A percentile compares a stretch with the other conserved stretches of the same genome.
phyloP scores from a whole-genome alignment of 345 rosid species.

The Sisymbrium altissimum region DNA sequence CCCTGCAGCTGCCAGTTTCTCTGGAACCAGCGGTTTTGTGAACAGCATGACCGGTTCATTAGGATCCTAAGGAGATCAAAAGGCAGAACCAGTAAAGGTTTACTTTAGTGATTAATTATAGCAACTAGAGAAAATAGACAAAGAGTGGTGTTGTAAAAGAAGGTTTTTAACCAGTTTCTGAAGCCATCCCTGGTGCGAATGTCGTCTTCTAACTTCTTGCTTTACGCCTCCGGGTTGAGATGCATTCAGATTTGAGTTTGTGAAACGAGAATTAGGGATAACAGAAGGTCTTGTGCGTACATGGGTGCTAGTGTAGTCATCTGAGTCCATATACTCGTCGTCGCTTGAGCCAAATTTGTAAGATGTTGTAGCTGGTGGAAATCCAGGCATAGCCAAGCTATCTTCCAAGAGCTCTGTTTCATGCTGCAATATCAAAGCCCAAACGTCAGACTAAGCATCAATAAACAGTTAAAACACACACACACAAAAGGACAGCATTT shows the following conservation, averaged over 20 bases:
- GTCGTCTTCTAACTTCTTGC: constrained; percentile 74
- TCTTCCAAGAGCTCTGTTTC: constrained; percentile 87
- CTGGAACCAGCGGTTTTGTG: constrained; percentile 86
- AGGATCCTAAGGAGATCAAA: constrained; percentile 58
- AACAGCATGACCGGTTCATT: constrained; percentile 82
- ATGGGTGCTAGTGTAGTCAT: constrained; percentile 61
- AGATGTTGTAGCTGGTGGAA: constrained; percentile 45
- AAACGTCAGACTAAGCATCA: not conserved
- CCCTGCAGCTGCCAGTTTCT: constrained; percentile 82
- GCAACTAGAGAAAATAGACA: not conserved
- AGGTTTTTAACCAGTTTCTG: constrained; percentile 61
- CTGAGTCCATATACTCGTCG: constrained; percentile 86
- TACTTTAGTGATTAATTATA: not conserved
- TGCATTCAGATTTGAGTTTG: constrained; percentile 42
- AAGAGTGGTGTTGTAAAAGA: not conserved
- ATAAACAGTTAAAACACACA: too few species aligned
- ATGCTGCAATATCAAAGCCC: constrained; percentile 45
- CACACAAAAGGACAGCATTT: not conserved
- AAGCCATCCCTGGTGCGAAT: constrained; percentile 67
- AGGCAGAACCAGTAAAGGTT: not conserved
- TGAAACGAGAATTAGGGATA: constrained; percentile 45
- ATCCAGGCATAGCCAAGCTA: constrained; percentile 66
- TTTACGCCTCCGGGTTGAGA: constrained; percentile 50
- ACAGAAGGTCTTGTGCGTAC: constrained; percentile 47
- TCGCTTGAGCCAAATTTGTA: constrained; percentile 81